Conservation (phyloP, 176 grass and related monocot species). For the Tuctoria greenei region DNA sequence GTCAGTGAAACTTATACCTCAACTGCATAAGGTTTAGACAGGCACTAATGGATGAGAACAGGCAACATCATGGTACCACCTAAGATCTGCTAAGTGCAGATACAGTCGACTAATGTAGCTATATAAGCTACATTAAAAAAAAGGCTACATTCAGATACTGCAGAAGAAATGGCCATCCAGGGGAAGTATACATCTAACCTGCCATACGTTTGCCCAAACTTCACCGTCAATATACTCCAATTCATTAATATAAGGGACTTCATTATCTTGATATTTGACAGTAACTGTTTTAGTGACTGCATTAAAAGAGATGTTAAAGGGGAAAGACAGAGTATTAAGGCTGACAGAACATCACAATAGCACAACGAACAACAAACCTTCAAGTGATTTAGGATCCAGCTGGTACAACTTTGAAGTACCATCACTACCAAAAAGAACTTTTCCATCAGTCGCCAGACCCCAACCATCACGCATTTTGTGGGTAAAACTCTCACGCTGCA, state of each 20-base stretch:
- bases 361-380: slow-evolving; percentile 40
- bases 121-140: not conserved
- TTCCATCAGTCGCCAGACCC: slow-evolving; percentile 88
- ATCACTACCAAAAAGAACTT: slow-evolving; percentile 91
- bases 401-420: slow-evolving; percentile 81
- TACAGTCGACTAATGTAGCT: not conserved
- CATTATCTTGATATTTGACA: slow-evolving; percentile 74
- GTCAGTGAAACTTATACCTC: not conserved
- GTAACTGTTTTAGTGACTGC: slow-evolving; percentile 71
- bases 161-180: not conserved
- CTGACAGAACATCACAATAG: slow-evolving; percentile 25
- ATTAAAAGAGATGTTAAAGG: slow-evolving; percentile 32
- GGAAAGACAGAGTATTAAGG: not conserved
- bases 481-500: slow-evolving; percentile 67
- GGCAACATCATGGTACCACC: not conserved
- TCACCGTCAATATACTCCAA: slow-evolving; percentile 93
- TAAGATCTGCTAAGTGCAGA: slow-evolving; percentile 7
- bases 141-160: no score
- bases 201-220: slow-evolving; percentile 98
- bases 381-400: slow-evolving; percentile 58
- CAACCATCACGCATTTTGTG: slow-evolving; percentile 92
- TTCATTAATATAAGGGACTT: slow-evolving; percentile 76
- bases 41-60: no score
- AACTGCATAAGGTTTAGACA: no score
- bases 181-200: slow-evolving; percentile 54